Base-by-base conservation (phyloP, 345 rosid genomes). In the Citrus medica region DNA sequence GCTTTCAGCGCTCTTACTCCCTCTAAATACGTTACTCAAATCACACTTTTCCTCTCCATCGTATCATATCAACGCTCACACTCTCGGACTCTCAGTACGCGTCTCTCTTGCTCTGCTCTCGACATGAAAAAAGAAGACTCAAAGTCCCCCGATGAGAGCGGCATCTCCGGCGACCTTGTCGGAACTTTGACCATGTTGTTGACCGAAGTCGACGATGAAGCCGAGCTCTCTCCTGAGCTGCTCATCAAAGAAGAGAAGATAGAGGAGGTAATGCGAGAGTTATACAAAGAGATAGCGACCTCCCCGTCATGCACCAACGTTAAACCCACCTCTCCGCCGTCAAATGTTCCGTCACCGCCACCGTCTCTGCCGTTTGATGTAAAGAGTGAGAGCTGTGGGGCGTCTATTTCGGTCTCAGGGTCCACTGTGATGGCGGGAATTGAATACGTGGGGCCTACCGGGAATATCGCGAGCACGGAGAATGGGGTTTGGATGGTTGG, bases 241-340 rank as follows among this genome's bases (percentile, higher is more conserved):
- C 21, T 60, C 51, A 78, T 87, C 75, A 74, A 68, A 42, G 88
- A 88, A 74, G 86, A 83, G 84, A 72, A 81, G 82, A 74, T 88
- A 65, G 83, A 84, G 80, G 83, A 78, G 79, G 82, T 86, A 64
- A 86, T 88, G 89, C 80, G 38, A 67, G 89, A 88, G 79, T 73
- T 86, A 37, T 84, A 88, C 76, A 81, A 63, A 60, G 91, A 84
- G 88, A 82, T 88, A 58, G 59, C 77, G 10, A 42, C 25, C 63
- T 33, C 77, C 67, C 32, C 80, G 35, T 48, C 51, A 13, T 46
- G 14, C 33, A 59, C 65, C 51, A 59, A 73, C 51, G 55, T 64
- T 53, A 66, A 65, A 63, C 3, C 73, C 73, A 6, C 53, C 73
- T 48, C 70, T 48, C 58, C 79, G 14, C 76, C 28, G 32, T 13